Conservation (phyloP, 225 moss, liverwort and hornwort species). For the Pseudoscleropodium purum region DNA sequence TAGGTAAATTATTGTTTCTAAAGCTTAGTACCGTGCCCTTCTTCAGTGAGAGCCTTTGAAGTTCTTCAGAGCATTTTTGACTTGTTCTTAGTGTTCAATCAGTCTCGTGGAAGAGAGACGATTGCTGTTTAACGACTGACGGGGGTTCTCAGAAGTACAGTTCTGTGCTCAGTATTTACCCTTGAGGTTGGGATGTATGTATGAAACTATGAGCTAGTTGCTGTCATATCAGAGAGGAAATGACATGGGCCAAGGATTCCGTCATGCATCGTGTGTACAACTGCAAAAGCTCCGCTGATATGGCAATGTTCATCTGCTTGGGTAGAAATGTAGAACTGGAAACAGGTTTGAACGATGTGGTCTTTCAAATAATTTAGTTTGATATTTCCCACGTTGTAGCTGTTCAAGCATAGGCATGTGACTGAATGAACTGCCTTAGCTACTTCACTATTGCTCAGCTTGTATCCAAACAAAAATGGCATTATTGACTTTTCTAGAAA, state of each 20-base stretch:
- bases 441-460: neutral
- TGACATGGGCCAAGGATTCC: neutral
- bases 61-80: slow-evolving; percentile 29
- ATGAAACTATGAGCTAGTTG: slow-evolving; percentile 12
- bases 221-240: neutral
- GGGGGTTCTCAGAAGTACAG: neutral
- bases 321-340: neutral
- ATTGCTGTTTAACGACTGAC: slow-evolving; percentile 3
- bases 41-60: slow-evolving; percentile 1
- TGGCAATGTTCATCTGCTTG: neutral
- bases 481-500: neutral
- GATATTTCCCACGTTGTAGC: neutral
- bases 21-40: slow-evolving; percentile 8
- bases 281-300: neutral
- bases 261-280: neutral
- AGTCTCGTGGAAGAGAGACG: slow-evolving; percentile 6
- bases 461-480: no score
- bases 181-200: slow-evolving; percentile 16
- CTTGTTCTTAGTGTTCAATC: slow-evolving; percentile 18
- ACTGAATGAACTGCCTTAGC: neutral
- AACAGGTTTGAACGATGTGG: neutral
- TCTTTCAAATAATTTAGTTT: neutral
- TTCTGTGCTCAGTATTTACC: neutral
- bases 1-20: slow-evolving; percentile 16
- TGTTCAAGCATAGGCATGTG: neutral